These are phyloP conservation scores for Volvox carteri DNA, from an alignment of 163 green algal species.

Conservation along the genomic window DNA sequence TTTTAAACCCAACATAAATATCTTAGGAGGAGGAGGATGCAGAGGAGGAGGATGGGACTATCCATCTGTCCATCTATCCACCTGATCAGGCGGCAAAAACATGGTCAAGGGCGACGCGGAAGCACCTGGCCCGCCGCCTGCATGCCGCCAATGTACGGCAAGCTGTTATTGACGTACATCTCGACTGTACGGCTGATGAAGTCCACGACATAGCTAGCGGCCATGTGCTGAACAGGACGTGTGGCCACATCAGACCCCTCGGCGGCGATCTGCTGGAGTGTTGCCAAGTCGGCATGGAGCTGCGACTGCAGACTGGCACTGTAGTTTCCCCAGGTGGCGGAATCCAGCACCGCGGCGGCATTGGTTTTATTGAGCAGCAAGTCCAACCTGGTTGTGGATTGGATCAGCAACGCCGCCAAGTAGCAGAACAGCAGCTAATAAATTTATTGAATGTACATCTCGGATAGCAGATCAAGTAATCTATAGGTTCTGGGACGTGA, in stretches of 20 bases:
- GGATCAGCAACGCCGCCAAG: too few relatives aligned
- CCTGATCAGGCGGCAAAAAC: too few relatives aligned
- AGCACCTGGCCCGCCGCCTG: background rate
- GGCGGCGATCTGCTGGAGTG: background rate
- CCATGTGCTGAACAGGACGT: conserved; percentile 1
- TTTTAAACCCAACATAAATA: too few relatives aligned
- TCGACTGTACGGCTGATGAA: background rate
- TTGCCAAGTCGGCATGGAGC: background rate
- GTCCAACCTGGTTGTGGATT: conserved; percentile 7
- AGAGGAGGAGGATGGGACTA: too few relatives aligned
- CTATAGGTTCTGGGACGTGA: too few relatives aligned
- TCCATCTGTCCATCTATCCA: too few relatives aligned
- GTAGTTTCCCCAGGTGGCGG: conserved; percentile 31
- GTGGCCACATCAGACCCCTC: background rate
- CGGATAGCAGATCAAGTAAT: too few relatives aligned
- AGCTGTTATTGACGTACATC: conserved; percentile 40
- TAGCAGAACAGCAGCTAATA: too few relatives aligned
- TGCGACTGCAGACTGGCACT: background rate
- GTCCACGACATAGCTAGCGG: background rate
- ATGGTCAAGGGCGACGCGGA: background rate
- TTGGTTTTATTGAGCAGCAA: conserved; percentile 40
- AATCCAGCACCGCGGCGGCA: background rate
- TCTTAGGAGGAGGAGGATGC: too few relatives aligned
- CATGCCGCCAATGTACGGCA: conserved; percentile 54
- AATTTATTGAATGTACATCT: too few relatives aligned